Conservation (phyloP, 2,329 filamentous ascomycete genomes). For the Fusarium phyllophilum region DNA sequence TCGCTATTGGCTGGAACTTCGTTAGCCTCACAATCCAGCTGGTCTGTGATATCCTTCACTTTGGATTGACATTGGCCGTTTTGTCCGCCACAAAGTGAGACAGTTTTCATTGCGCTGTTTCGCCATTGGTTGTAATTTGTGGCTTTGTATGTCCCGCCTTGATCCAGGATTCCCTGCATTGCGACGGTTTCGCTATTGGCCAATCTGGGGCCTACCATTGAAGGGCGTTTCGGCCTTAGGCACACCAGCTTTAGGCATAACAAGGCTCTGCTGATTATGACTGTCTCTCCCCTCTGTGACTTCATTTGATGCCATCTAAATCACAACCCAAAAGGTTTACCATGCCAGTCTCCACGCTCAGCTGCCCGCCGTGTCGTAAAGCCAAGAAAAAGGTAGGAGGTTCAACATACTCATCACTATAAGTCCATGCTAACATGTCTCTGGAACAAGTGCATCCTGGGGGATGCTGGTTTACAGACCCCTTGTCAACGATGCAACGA, state of each 20-base stretch:
- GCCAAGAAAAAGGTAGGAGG: neutral
- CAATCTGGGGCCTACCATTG: neutral
- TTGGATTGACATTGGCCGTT: neutral
- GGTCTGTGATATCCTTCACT: accelerated
- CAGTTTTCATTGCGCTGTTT: neutral
- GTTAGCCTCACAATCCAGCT: neutral
- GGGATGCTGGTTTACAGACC: accelerated
- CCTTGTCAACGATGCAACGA: neutral
- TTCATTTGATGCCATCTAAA: accelerated
- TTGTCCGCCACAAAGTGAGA: neutral
- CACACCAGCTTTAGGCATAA: neutral
- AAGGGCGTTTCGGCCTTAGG: neutral
- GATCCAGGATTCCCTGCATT: neutral
- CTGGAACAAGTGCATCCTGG: neutral
- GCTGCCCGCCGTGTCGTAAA: neutral
- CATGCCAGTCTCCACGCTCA: neutral
- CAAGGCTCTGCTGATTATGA: neutral
- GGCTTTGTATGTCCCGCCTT: neutral
- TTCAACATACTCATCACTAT: neutral
- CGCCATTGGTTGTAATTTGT: neutral
- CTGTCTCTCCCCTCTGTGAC: neutral
- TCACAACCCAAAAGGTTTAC: neutral
- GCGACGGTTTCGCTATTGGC: neutral
- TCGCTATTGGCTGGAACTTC: neutral
- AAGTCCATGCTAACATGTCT: neutral